Conservation (phyloP, 2,329 filamentous ascomycete genomes). For the Hysterium pulicare region DNA sequence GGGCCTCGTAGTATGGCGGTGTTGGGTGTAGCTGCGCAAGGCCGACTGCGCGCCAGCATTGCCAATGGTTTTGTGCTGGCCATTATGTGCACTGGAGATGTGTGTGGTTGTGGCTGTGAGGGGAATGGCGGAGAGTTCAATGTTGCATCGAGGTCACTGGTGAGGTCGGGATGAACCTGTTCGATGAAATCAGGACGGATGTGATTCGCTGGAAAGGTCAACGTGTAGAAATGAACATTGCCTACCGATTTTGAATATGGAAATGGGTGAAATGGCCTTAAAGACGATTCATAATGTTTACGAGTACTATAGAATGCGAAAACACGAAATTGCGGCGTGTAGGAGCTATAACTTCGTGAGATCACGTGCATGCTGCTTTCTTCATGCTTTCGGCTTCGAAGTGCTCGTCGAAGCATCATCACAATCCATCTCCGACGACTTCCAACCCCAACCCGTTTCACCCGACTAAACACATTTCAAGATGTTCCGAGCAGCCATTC, state of each 20-base stretch:
- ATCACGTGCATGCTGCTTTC: too few species aligned
- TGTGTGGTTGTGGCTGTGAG: conserved; percentile 8
- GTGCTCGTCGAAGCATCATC: conserved; percentile 6
- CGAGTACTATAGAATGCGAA: too few species aligned
- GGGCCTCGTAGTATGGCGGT: conserved; percentile 36
- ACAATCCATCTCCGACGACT: conserved; percentile 17
- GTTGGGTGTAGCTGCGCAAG: conserved; percentile 25
- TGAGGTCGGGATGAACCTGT: conserved; percentile 19
- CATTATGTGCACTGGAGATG: conserved; percentile 39
- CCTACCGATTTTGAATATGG: too few species aligned
- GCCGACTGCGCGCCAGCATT: conserved; percentile 46
- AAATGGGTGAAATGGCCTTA: conserved; percentile 9
- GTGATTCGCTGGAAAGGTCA: conserved; percentile 34
- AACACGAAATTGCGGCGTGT: too few species aligned
- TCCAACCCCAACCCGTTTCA: conserved; percentile 21
- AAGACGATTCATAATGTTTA: too few species aligned
- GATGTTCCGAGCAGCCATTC: conserved; percentile 88
- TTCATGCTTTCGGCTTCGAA: background rate
- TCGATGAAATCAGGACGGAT: conserved; percentile 16
- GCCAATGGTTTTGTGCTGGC: conserved; percentile 47
- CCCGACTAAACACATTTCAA: conserved; percentile 36
- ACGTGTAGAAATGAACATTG: too few species aligned
- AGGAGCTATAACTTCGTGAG: too few species aligned
- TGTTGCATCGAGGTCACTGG: too few species aligned
- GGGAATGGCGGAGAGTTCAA: conserved; percentile 18